phyloP scores from a whole-genome alignment of 768 basidiomycete genomes.

The Saitozyma sp. region DNA sequence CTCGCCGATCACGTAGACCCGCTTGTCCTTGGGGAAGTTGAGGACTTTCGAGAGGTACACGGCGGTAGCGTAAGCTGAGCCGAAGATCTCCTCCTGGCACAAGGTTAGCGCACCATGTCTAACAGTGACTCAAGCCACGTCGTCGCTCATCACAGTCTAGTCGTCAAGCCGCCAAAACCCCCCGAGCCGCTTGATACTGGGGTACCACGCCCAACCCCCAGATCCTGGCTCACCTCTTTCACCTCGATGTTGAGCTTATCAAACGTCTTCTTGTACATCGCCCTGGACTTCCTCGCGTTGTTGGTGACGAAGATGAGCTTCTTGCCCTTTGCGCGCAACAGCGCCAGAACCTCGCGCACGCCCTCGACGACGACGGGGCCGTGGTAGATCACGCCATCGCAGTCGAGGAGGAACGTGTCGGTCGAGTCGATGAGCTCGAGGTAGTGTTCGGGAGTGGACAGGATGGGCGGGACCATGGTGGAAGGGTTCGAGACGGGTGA shows the following conservation, averaged over 20 bases:
- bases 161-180: not conserved
- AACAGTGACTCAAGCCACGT: not conserved
- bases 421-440: slow-evolving; percentile 60
- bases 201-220: no score
- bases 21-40: slow-evolving; percentile 84
- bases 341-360: slow-evolving; percentile 68
- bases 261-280: slow-evolving; percentile 84
- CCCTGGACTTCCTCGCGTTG: slow-evolving; percentile 91
- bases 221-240: slow-evolving; percentile 65
- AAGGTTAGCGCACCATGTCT: not conserved
- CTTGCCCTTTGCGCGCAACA: slow-evolving; percentile 78
- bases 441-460: slow-evolving; percentile 51
- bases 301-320: slow-evolving; percentile 91
- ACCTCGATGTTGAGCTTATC: slow-evolving; percentile 83
- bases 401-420: slow-evolving; percentile 95
- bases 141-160: not conserved
- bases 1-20: slow-evolving; percentile 94
- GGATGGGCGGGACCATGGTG: slow-evolving; percentile 21
- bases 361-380: slow-evolving; percentile 78
- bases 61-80: slow-evolving; percentile 84
- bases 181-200: not conserved
- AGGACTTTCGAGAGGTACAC: slow-evolving; percentile 85
- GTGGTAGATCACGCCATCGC: slow-evolving; percentile 92
- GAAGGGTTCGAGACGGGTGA: not conserved
- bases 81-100: slow-evolving; percentile 89